Evolutionary conservation across 768 basidiomycete species (phyloP).

Genomic region (Tricholoma saponaceum): DNA sequence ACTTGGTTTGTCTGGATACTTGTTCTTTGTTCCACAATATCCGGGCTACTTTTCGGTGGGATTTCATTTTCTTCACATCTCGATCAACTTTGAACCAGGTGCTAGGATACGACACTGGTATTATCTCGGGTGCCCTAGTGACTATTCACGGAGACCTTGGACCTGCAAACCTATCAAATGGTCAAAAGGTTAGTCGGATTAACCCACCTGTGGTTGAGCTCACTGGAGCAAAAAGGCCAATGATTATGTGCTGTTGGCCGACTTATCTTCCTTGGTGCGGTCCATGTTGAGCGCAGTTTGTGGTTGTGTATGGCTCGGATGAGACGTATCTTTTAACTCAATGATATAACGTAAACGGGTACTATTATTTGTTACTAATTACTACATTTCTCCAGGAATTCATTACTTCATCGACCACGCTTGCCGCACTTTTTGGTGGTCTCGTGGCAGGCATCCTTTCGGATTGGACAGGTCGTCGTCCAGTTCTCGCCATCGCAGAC

Average conservation of each 20-base stretch:
- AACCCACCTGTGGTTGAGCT: background rate
- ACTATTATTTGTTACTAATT: background rate
- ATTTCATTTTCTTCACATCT: background rate
- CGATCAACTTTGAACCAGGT: background rate
- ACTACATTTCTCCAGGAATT: conserved; percentile 49
- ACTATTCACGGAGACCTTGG: conserved; percentile 68
- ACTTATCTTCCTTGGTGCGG: too few species aligned
- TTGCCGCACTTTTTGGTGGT: conserved; percentile 75
- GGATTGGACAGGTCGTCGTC: conserved; percentile 65
- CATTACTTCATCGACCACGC: conserved; percentile 75
- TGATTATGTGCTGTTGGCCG: background rate
- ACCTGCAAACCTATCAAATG: conserved; percentile 47
- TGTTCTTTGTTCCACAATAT: conserved; percentile 70
- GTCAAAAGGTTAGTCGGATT: conserved; percentile 49
- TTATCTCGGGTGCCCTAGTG: conserved; percentile 78
- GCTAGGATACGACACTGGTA: conserved; percentile 76
- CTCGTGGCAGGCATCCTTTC: conserved; percentile 65
- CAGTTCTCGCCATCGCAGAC: conserved; percentile 64
- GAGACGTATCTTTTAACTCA: too few species aligned
- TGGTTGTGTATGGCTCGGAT: too few species aligned
- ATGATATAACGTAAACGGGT: too few species aligned
- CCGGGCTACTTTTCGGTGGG: conserved; percentile 72
- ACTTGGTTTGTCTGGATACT: conserved; percentile 79
- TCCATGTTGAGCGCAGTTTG: too few species aligned
- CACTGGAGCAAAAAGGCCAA: too few species aligned